Conservation (phyloP, 2,329 filamentous ascomycete species). For the Venturia effusa region DNA sequence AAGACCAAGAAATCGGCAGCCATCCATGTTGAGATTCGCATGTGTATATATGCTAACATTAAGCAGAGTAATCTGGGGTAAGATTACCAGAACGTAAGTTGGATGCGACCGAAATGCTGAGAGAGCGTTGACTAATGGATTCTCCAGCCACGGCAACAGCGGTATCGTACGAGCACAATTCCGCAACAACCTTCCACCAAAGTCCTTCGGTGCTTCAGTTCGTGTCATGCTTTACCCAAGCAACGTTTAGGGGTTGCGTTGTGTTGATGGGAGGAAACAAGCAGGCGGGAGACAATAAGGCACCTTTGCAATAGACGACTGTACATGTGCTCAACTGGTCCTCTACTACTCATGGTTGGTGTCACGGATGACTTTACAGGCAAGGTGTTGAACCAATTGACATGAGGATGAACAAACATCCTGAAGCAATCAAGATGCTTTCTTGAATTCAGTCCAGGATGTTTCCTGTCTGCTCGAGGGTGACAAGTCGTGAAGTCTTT, state of each 20-base stretch:
- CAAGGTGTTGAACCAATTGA: not conserved
- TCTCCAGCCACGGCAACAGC: slow-evolving; percentile 63
- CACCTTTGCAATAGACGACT: not conserved
- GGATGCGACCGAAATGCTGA: not conserved
- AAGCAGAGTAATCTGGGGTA: slow-evolving; percentile 76
- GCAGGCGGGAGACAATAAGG: not conserved
- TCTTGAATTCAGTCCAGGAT: not conserved
- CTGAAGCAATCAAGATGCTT: slow-evolving; percentile 4
- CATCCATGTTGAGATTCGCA: not conserved
- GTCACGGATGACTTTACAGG: slow-evolving; percentile 7
- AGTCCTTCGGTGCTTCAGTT: slow-evolving; percentile 63
- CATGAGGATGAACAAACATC: slow-evolving; percentile 5
- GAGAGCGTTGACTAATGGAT: not conserved
- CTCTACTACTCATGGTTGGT: slow-evolving; percentile 3
- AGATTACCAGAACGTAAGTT: slow-evolving; percentile 93
- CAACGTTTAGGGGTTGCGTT: slow-evolving; percentile 60
- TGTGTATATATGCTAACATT: not conserved
- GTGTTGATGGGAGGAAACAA: not conserved
- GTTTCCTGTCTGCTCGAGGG: not conserved
- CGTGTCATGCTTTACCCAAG: slow-evolving; percentile 97
- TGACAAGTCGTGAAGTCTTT: not conserved
- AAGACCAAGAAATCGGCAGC: not conserved
- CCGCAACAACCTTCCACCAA: slow-evolving; percentile 86
- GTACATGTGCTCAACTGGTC: not conserved
- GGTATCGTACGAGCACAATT: slow-evolving; percentile 98